A percentile compares a stretch with the other conserved stretches of the same genome.
Conservation (phyloP, 1,284 basidiomycete species). For the Trametes polyzona region DNA sequence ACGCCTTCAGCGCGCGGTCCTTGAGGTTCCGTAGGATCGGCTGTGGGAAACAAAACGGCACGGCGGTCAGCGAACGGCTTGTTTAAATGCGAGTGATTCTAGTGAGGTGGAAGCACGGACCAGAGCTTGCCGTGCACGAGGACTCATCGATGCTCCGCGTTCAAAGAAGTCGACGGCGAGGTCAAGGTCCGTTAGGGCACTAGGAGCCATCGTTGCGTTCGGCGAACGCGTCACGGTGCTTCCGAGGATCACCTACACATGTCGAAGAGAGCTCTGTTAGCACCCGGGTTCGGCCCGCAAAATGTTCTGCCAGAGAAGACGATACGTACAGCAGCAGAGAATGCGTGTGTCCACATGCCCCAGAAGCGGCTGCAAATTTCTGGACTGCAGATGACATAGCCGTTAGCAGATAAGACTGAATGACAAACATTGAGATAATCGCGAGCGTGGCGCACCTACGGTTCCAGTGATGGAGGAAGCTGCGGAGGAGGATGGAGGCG, state of each 20-base stretch:
- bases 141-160: conserved; percentile 32
- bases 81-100: neutral
- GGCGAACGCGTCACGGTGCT: conserved; percentile 37
- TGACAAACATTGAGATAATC: neutral
- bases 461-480: conserved; percentile 38
- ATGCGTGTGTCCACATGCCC: conserved; percentile 44
- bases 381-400: conserved; percentile 28
- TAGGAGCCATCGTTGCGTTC: conserved; percentile 37
- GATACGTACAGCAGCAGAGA: conserved; percentile 42
- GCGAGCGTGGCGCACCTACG: conserved; percentile 17
- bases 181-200: conserved; percentile 37
- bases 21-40: conserved; percentile 34
- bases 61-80: too few species aligned
- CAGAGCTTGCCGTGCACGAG: conserved; percentile 34
- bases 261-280: neutral
- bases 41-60: conserved; percentile 24
- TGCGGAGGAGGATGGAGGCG: conserved; percentile 40
- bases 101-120: conserved; percentile 25
- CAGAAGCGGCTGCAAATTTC: conserved; percentile 40
- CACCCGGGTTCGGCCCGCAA: too few species aligned
- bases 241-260: conserved; percentile 39
- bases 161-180: conserved; percentile 38
- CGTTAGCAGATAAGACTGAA: neutral
- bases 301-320: neutral
- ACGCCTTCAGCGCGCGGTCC: conserved; percentile 32